Evolutionary conservation across 805 yeast genomes (phyloP).

Genomic region (Kregervanrija delftensis): DNA sequence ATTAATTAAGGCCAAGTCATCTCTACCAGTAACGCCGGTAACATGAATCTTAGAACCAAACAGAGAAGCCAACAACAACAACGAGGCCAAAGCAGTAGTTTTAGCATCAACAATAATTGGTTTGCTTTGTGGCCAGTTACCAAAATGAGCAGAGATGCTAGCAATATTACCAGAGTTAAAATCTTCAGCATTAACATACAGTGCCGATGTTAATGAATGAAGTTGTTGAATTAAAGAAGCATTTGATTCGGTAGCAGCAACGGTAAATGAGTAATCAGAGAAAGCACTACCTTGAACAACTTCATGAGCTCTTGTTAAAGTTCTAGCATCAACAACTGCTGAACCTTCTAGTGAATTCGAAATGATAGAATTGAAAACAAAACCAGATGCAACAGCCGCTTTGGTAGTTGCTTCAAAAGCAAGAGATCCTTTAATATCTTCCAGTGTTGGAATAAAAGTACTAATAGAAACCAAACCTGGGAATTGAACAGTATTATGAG

Average conservation of each 20-base stretch:
- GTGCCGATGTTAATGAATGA: slow-evolving; percentile 62
- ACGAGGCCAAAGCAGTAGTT: slow-evolving; percentile 88
- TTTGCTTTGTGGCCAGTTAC: slow-evolving; percentile 76
- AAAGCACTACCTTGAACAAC: slow-evolving; percentile 49
- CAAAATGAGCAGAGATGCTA: slow-evolving; percentile 72
- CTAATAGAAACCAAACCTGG: slow-evolving; percentile 87
- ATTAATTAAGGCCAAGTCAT: slow-evolving; percentile 75
- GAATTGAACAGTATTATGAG: slow-evolving; percentile 71
- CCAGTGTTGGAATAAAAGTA: slow-evolving; percentile 66
- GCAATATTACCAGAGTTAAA: slow-evolving; percentile 64
- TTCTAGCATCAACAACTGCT: slow-evolving; percentile 54
- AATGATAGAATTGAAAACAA: slow-evolving; percentile 75
- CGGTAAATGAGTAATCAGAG: slow-evolving; percentile 77
- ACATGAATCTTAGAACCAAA: slow-evolving; percentile 82
- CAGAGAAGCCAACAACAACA: slow-evolving; percentile 80
- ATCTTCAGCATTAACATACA: slow-evolving; percentile 76
- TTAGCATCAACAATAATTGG: slow-evolving; percentile 90
- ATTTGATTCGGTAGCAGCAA: slow-evolving; percentile 76
- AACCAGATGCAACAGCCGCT: slow-evolving; percentile 75
- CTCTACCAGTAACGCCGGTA: slow-evolving; percentile 74
- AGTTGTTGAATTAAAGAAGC: slow-evolving; percentile 54
- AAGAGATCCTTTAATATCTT: slow-evolving; percentile 36
- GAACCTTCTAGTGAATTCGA: slow-evolving; percentile 65
- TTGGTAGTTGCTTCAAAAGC: slow-evolving; percentile 66
- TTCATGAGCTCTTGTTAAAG: slow-evolving; percentile 60